These are phyloP conservation scores for Aschersonia sp. DNA, from an alignment of 2,329 filamentous ascomycete genomes.

Conservation along the genomic window DNA sequence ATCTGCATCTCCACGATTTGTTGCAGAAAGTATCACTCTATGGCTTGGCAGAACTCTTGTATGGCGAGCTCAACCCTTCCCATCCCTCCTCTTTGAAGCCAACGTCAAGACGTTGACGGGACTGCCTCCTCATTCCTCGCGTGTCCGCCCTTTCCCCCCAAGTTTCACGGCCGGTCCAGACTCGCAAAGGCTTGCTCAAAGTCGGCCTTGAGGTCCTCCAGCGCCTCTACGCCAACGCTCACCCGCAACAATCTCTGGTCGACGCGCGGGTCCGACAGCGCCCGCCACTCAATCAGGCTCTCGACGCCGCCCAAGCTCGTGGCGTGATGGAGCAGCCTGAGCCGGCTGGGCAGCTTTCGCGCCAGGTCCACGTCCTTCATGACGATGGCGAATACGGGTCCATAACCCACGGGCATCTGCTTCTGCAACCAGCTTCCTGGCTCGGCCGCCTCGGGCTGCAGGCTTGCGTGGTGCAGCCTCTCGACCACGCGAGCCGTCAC, in stretches of 20 bases:
- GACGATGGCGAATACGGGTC: constrained; percentile 71
- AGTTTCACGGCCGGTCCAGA: constrained; percentile 21
- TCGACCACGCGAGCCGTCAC: constrained; percentile 20
- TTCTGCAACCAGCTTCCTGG: constrained; percentile 56
- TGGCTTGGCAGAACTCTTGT: no score
- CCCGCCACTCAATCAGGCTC: constrained; percentile 90
- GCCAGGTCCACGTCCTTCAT: constrained; percentile 49
- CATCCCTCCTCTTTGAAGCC: no score
- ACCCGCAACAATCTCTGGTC: constrained; percentile 62
- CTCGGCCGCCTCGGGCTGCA: constrained; percentile 50
- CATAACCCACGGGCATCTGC: constrained; percentile 88
- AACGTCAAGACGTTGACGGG: no score
- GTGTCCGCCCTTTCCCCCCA: no score
- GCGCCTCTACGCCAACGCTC: constrained; percentile 75
- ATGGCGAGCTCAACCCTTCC: no score
- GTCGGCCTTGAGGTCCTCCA: constrained; percentile 72
- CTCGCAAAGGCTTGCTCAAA: constrained; percentile 51
- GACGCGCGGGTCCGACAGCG: constrained; percentile 66
- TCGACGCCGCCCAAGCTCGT: constrained; percentile 90
- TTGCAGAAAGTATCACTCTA: no score
- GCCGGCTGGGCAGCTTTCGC: constrained; percentile 56
- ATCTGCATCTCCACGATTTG: no score
- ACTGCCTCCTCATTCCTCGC: no score
- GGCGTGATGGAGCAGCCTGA: constrained; percentile 81
- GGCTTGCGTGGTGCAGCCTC: constrained; percentile 59